A percentile compares a stretch with the other conserved stretches of the same genome.
phyloP scores from a whole-genome alignment of 805 yeast genomes.

The Cyberlindnera suaveolens region DNA sequence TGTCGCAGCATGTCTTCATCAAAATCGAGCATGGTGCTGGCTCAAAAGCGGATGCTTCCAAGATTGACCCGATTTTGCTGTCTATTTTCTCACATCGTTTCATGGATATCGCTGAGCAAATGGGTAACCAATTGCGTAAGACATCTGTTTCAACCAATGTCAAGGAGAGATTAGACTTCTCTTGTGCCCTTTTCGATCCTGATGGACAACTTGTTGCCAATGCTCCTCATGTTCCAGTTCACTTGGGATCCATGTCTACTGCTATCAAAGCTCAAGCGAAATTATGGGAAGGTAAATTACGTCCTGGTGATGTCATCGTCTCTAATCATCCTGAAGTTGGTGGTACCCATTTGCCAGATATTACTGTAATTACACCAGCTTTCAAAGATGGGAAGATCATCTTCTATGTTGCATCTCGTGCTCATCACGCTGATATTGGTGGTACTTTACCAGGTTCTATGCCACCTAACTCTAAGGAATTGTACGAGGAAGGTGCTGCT shows the following conservation, averaged over 20 bases:
- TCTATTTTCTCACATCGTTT: constrained; percentile 80
- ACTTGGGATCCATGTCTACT: constrained; percentile 80
- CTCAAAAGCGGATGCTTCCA: constrained; percentile 22
- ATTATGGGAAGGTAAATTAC: constrained; percentile 56
- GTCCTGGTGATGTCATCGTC: constrained; percentile 69
- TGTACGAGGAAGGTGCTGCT: constrained; percentile 89
- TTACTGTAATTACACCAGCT: constrained; percentile 89
- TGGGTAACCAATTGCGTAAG: constrained; percentile 76
- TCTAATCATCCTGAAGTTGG: constrained; percentile 80
- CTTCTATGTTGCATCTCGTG: constrained; percentile 89
- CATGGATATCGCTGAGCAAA: constrained; percentile 88
- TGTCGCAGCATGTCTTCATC: constrained; percentile 58
- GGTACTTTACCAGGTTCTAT: constrained; percentile 88
- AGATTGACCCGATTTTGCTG: constrained; percentile 61
- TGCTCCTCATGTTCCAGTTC: constrained; percentile 88
- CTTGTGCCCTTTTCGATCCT: constrained; percentile 76
- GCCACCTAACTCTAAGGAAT: constrained; percentile 84
- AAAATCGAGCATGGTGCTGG: constrained; percentile 15
- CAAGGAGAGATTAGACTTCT: constrained; percentile 76
- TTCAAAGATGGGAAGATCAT: constrained; percentile 55
- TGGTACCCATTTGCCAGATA: constrained; percentile 87
- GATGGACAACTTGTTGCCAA: constrained; percentile 79
- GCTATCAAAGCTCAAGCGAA: constrained; percentile 63
- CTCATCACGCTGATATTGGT: constrained; percentile 96
- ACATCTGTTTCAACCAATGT: constrained; percentile 80